Evolutionary conservation across 2,329 filamentous ascomycete genomes (phyloP).

Genomic region (Sodiomyces alkalinus): DNA sequence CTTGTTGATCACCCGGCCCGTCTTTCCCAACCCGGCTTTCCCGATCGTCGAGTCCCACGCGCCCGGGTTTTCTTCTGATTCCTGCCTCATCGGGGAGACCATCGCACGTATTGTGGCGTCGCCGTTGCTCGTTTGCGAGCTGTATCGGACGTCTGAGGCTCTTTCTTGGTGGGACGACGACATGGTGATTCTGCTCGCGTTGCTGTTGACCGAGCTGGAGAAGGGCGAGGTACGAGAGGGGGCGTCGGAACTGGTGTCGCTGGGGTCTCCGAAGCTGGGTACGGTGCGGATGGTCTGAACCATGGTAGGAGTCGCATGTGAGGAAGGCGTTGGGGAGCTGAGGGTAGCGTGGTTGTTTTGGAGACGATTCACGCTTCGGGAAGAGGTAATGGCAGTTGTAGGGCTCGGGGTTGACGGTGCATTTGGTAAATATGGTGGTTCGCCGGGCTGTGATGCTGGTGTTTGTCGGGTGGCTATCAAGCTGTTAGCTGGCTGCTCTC

Average conservation of each 20-base stretch:
- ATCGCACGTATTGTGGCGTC: conserved; percentile 2
- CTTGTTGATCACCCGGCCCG: conserved; percentile 64
- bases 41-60: conserved; percentile 53
- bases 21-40: conserved; percentile 58
- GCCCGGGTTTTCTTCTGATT: conserved; percentile 19
- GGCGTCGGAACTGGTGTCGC: conserved; percentile 26
- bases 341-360: too few species aligned
- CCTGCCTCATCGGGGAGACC: conserved; percentile 6
- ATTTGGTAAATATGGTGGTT: too few species aligned
- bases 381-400: too few species aligned
- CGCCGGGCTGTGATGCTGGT: too few species aligned
- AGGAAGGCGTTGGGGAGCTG: conserved; percentile 4
- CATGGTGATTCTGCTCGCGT: conserved; percentile 29
- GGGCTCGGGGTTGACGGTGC: too few species aligned
- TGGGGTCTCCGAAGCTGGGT: conserved; percentile 34
- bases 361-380: too few species aligned
- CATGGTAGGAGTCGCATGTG: conserved; percentile 16
- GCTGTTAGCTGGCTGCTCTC: too few species aligned
- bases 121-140: conserved; percentile 7
- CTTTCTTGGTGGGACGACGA: conserved; percentile 19
- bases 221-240: conserved; percentile 31
- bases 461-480: too few species aligned
- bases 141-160: conserved; percentile 16
- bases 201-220: conserved; percentile 41
- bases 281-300: conserved; percentile 41